Percentiles rank a stretch among this genome's conserved stretches.
phyloP scores from a whole-genome alignment of 1,139 yeast species.

The Saccharomyces hybrid region DNA sequence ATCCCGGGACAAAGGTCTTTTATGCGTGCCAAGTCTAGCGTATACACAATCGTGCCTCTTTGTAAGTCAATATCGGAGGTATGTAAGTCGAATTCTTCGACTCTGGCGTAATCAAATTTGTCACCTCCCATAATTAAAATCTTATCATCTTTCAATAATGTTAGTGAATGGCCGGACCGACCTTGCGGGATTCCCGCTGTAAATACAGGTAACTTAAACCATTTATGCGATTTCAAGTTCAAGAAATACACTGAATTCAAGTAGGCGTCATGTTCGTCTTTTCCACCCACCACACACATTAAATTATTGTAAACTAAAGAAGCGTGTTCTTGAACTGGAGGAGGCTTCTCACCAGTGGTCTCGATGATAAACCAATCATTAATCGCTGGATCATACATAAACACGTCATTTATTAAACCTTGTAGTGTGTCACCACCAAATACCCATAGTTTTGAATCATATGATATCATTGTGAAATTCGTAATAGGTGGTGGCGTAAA shows the following conservation, averaged over 20 bases:
- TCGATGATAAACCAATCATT: constrained; percentile 51
- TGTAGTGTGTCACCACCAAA: constrained; percentile 91
- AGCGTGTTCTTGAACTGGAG: constrained; percentile 89
- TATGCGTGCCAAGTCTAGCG: constrained; percentile 44
- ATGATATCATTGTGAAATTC: constrained; percentile 82
- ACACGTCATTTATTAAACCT: constrained; percentile 67
- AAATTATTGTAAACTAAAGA: constrained; percentile 73
- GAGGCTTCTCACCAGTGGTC: constrained; percentile 59
- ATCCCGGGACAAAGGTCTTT: constrained; percentile 33
- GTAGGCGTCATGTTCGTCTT: constrained; percentile 66
- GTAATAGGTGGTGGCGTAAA: constrained; percentile 81
- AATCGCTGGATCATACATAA: constrained; percentile 70
- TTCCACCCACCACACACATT: constrained; percentile 87
- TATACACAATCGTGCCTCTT: constrained; percentile 55
- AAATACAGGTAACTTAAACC: constrained; percentile 59
- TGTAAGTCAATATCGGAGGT: constrained; percentile 43
- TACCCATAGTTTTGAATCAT: constrained; percentile 72
- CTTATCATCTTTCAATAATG: constrained; percentile 58
- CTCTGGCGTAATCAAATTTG: constrained; percentile 47
- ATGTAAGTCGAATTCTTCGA: constrained; percentile 40
- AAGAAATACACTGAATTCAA: constrained; percentile 66
- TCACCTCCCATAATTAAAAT: constrained; percentile 91
- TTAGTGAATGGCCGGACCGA: constrained; percentile 90
- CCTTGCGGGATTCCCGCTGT: constrained; percentile 60
- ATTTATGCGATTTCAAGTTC: constrained; percentile 61